Evolutionary conservation across 208 protist genomes (phyloP).

Genomic region (Crithidia acanthocephali): DNA sequence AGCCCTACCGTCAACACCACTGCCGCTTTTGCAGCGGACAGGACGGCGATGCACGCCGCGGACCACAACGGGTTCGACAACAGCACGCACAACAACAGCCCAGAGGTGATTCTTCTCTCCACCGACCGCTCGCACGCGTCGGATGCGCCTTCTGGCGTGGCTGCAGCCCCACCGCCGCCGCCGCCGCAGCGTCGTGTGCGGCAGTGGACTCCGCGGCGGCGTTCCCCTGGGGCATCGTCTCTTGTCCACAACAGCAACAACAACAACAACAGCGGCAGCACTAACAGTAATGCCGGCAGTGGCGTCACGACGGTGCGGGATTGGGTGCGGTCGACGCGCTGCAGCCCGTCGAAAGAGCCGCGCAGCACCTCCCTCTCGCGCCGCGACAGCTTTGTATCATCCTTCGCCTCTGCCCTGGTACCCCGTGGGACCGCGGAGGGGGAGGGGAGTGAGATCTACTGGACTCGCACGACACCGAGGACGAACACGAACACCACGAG

Average conservation of each 20-base stretch:
- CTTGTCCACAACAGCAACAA: background rate
- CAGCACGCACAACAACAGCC: background rate
- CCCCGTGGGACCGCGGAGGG: slow-evolving; percentile 14
- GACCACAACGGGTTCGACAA: background rate
- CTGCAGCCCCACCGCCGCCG: background rate
- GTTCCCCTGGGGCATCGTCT: background rate
- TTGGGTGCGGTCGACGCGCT: slow-evolving; percentile 29
- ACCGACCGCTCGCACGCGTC: background rate
- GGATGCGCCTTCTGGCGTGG: background rate
- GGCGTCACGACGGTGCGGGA: slow-evolving; percentile 35
- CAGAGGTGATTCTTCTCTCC: background rate
- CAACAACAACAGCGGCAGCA: background rate
- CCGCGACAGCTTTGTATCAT: slow-evolving; percentile 41
- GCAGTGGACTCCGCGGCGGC: slow-evolving; percentile 30
- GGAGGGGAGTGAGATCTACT: slow-evolving; percentile 2
- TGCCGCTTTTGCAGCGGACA: background rate
- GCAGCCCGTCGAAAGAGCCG: slow-evolving; percentile 40
- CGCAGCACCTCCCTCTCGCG: slow-evolving; percentile 47
- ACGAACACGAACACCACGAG: background rate
- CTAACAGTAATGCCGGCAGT: background rate
- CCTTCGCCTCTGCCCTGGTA: slow-evolving; percentile 30
- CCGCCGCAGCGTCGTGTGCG: slow-evolving; percentile 17
- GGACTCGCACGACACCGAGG: background rate
- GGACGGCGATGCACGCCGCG: background rate
- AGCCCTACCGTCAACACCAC: background rate